A percentile compares a stretch with the other conserved stretches of the same genome.
Evolutionary conservation across 2,329 filamentous ascomycete genomes (phyloP).

Genomic region (Diaporthe australafricana): DNA sequence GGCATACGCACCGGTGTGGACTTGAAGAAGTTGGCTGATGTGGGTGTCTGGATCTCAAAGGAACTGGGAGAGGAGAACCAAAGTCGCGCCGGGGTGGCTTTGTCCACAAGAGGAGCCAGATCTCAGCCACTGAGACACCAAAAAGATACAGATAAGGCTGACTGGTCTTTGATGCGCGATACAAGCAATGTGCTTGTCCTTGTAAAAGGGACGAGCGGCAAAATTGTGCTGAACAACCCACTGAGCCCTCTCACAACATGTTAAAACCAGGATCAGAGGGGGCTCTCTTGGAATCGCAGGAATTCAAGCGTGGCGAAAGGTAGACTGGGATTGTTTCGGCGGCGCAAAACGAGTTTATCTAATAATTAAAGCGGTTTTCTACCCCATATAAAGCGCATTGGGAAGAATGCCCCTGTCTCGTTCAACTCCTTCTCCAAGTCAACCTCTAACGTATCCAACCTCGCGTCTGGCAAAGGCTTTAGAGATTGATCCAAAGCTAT

Average conservation of each 20-base stretch:
- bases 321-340: conserved; percentile 5
- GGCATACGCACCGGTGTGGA: conserved; percentile 70
- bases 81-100: neutral
- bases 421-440: conserved; percentile 15
- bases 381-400: conserved; percentile 13
- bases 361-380: conserved; percentile 36
- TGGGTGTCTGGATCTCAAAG: conserved; percentile 68
- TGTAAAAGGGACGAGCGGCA: neutral
- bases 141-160: neutral
- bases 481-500: neutral
- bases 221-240: neutral
- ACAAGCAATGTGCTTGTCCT: neutral
- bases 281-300: neutral
- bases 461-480: neutral
- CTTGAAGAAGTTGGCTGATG: conserved; percentile 62
- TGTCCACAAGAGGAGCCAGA: neutral
- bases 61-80: neutral
- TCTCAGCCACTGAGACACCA: neutral
- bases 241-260: neutral
- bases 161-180: neutral
- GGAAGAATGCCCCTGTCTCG: conserved; percentile 17
- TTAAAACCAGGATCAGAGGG: neutral
- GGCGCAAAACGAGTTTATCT: no score
- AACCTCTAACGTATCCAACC: conserved; percentile 1
- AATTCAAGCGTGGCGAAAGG: neutral